Evolutionary conservation across 2,329 filamentous ascomycete genomes (phyloP).

Genomic region (Penicillium sp.): DNA sequence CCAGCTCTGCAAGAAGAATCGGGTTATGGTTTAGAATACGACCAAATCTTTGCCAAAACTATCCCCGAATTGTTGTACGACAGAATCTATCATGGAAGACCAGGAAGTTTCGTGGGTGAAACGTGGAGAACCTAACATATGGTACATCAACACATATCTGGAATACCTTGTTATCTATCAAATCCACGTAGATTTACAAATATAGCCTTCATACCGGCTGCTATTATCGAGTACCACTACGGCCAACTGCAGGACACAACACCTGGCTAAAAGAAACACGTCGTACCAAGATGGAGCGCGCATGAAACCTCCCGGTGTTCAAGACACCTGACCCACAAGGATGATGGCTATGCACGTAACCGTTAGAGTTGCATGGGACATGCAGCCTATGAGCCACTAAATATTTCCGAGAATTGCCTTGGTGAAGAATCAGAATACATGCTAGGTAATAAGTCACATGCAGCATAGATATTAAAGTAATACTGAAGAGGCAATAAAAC

Average conservation of each 20-base stretch:
- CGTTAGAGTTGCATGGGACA: not conserved
- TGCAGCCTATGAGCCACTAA: not conserved
- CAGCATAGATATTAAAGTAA: not conserved
- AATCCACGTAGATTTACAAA: not conserved
- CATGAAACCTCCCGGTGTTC: not conserved
- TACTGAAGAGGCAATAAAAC: not conserved
- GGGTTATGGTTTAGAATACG: not conserved
- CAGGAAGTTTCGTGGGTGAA: not conserved
- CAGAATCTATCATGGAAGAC: not conserved
- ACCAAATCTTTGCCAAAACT: not conserved
- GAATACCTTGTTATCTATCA: too few species aligned
- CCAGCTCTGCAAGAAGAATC: not conserved
- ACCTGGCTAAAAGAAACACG: slow-evolving; percentile 1
- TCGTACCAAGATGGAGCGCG: not conserved
- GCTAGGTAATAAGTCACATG: not conserved
- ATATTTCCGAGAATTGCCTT: not conserved
- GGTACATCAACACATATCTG: not conserved
- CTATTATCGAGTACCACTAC: not conserved
- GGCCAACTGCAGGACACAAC: not conserved
- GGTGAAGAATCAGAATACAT: not conserved
- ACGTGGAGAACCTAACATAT: not conserved
- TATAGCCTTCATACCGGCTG: too few species aligned
- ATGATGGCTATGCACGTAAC: not conserved
- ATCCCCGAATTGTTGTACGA: not conserved
- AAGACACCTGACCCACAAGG: not conserved